Base-by-base conservation (phyloP, 768 basidiomycete species). In the Amanita jacksonii region DNA sequence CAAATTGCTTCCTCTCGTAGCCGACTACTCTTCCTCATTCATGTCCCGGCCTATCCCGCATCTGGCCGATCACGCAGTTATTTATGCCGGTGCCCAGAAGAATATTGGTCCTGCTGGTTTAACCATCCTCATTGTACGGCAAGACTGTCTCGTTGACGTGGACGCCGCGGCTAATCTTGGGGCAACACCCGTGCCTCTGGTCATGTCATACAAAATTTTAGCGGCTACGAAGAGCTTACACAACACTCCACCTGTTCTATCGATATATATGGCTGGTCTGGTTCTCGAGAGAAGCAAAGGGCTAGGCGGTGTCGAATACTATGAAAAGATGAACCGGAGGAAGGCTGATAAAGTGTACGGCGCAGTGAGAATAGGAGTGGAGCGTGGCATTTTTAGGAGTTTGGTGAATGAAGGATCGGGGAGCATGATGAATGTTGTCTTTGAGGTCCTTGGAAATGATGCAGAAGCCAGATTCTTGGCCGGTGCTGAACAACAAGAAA, bases 41-140 rank as follows among this genome's bases (percentile, higher is more conserved):
- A 86, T 98, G 81, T 89, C 86, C 41, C 77, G 93, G 16, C 87
- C 87, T 33, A 97, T 99, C 59, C 85, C 85, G 8, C 76, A 74
- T 49, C 72, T 97, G 48, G 81, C 79, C 22, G 86, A 87, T 61
- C 92, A 97, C 61, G 93, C 91, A 3, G 72, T 98, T 57, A 85
- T 99, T 54, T 98, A 83, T 59, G 96, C 93, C 5, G 96, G 96
- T 37, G 96, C 86, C 18, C 96, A 99, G 66, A 99, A 99, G 72
- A 99, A 99, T 62, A 67, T 98, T 40, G 93, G 94, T 6, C 96
- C 96, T 2, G 82, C 96, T 0, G 96, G 96, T 1, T 67, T 96
- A 18, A 91, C 90, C 10, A 76, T 99, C 61, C 68, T 93, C 53
- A 96, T 99, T 65, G 88, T 97, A 16, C 78, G 88, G n/a, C 79